Evolutionary conservation across 768 basidiomycete species (phyloP), one percentile per base, ranked within the genome.

Genomic region (Amyloporia xantha): DNA sequence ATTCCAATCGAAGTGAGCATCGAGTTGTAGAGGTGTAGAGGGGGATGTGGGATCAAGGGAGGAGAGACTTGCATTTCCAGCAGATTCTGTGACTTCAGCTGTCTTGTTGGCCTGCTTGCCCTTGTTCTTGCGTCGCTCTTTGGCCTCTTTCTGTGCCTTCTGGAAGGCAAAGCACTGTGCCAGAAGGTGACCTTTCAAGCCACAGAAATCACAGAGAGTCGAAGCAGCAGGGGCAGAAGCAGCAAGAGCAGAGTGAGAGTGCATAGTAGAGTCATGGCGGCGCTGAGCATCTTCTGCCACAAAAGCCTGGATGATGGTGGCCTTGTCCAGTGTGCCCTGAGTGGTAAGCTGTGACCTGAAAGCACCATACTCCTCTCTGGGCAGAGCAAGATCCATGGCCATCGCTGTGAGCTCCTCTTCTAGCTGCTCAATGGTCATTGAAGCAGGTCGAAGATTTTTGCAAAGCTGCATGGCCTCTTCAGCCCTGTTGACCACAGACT

Each of bases 1-100:
- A 43, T 57, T 66, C 62, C 63, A 66, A 41, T 6, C 9, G 38
- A 40, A 40, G 38, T 40, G 6, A 33, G 30, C 30, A 33, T 33
- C 30, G 15, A 33, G 30, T 15, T 33, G 30, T 7, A 33, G 30
- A 7, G 30, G 30, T 33, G 30, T 33, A 33, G 30, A 33, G 30
- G 30, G 30, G 9, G 30, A 33, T 7, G 30, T 7, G 38, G 38
- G 38, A 6, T 33, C 30, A 33, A 33, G 30, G 30, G 30, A 33
- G 30, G 30, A 33, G 30, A 33, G 30, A 33, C 30, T 33, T 33
- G 30, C 30, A 33, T 33, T 33, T 33, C 9, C 30, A 33, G 30
- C 30, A 15, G 30, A 33, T 33, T 33, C 30, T 7, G 30, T 33
- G 30, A 15, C 9, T 33, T 33, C 30, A 7, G 30, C 30, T 7